A percentile compares a stretch with the other conserved stretches of the same genome.
phyloP scores from a whole-genome alignment of 257 asterid genomes.

The Pogostemon cablin region DNA sequence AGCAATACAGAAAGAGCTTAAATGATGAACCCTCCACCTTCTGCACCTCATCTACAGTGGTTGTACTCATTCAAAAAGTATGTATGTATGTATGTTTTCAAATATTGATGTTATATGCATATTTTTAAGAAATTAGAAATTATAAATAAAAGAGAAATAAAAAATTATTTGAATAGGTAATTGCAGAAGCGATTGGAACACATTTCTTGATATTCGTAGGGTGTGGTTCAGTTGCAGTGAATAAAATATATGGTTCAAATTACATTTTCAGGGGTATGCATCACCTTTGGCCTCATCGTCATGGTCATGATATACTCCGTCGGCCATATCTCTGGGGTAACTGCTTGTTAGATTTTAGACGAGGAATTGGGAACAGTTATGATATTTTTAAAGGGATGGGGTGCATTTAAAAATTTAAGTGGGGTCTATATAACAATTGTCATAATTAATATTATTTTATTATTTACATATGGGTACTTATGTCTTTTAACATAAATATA shows the following conservation, averaged over 20 bases:
- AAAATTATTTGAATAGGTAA: constrained; percentile 34
- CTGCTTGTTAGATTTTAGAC: too few relatives aligned
- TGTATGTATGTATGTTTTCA: not conserved
- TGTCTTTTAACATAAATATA: too few relatives aligned
- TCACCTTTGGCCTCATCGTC: constrained; percentile 54
- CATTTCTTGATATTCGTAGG: constrained; percentile 65
- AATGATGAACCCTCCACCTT: constrained; percentile 34
- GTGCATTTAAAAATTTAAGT: too few relatives aligned
- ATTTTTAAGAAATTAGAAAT: too few relatives aligned
- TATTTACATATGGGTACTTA: too few relatives aligned
- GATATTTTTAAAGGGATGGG: too few relatives aligned
- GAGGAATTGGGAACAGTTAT: too few relatives aligned
- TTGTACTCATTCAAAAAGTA: constrained; percentile 56
- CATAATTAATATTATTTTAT: too few relatives aligned
- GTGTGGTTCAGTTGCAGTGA: constrained; percentile 61
- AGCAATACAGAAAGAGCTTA: constrained; percentile 17
- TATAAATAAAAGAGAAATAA: too few relatives aligned
- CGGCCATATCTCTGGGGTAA: constrained; percentile 76
- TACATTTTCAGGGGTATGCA: constrained; percentile 65
- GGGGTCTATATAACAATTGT: too few relatives aligned
- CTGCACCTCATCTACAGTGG: constrained; percentile 49
- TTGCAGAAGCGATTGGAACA: constrained; percentile 68
- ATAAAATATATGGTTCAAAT: constrained; percentile 54
- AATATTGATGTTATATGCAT: too few relatives aligned
- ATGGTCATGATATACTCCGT: constrained; percentile 74